Percentiles rank a stretch among this genome's conserved stretches.
Conservation (phyloP, 2,329 filamentous ascomycete species). For the Leptographium flavum region DNA sequence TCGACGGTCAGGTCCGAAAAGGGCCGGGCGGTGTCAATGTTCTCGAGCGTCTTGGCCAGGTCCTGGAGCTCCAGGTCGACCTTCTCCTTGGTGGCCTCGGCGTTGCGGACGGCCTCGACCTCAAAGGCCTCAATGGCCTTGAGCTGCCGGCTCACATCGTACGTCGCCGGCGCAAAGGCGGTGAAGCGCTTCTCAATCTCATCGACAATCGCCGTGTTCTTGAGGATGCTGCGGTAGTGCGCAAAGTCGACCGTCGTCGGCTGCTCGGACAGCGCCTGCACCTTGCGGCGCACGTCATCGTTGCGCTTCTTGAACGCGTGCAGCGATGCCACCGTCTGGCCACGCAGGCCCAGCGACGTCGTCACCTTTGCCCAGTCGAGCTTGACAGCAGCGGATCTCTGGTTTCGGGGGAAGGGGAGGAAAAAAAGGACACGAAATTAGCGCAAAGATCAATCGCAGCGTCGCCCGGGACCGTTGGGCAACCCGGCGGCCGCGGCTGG, state of each 20-base stretch:
- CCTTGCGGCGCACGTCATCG: constrained; percentile 92
- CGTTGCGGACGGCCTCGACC: constrained; percentile 91
- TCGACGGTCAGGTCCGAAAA: constrained; percentile 95
- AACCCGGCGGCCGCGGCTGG: not conserved
- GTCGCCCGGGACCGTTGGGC: not conserved
- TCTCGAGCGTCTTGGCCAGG: constrained; percentile 85
- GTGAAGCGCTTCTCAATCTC: constrained; percentile 96
- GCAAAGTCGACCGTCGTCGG: constrained; percentile 82
- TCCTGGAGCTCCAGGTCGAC: constrained; percentile 92
- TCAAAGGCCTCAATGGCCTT: constrained; percentile 98
- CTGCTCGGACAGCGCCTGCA: constrained; percentile 70
- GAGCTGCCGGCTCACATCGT: constrained; percentile 86
- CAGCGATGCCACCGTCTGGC: constrained; percentile 81
- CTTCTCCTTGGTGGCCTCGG: constrained; percentile 89
- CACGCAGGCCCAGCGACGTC: constrained; percentile 87
- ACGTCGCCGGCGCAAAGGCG: constrained; percentile 80
- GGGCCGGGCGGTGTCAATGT: constrained; percentile 89
- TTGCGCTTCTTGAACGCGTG: constrained; percentile 99
- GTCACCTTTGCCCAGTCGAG: constrained; percentile 97
- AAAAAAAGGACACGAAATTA: constrained; percentile 28
- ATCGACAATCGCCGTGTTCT: constrained; percentile 90
- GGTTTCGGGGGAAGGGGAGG: not conserved
- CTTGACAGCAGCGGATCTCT: constrained; percentile 98
- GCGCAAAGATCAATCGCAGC: constrained; percentile 25
- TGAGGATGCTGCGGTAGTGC: constrained; percentile 80